These are phyloP conservation scores for Penicillium egyptiacum DNA, from an alignment of 495 filamentous ascomycete species.

Conservation along the genomic window DNA sequence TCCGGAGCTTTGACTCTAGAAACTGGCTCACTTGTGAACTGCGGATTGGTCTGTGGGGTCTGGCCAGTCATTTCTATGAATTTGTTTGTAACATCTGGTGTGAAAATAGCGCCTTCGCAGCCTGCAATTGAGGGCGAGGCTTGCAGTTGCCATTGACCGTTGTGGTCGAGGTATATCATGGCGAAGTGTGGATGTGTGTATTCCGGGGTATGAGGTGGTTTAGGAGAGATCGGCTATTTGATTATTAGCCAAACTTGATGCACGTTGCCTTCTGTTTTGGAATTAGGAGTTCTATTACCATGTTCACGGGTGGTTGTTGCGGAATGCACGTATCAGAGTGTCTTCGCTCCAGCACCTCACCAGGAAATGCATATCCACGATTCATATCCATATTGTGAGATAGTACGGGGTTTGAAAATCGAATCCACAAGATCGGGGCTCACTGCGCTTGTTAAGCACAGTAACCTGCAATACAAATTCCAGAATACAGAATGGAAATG, in stretches of 20 bases:
- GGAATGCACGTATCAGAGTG: conserved; percentile 25
- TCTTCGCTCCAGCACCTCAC: conserved; percentile 25
- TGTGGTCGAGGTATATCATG: conserved; percentile 42
- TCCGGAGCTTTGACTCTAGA: not conserved
- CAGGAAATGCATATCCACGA: conserved; percentile 12
- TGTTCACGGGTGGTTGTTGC: conserved; percentile 11
- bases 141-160: conserved; percentile 36
- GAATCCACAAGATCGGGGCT: not conserved
- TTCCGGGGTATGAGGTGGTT: conserved; percentile 19
- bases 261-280: not conserved
- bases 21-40: conserved; percentile 25
- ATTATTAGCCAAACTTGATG: not conserved
- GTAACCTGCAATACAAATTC: not conserved
- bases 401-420: not conserved
- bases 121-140: conserved; percentile 40
- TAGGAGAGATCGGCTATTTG: conserved; percentile 20
- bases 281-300: conserved; percentile 13
- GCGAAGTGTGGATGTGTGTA: conserved; percentile 42
- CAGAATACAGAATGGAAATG: not conserved
- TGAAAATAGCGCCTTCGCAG: conserved; percentile 41
- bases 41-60: conserved; percentile 23
- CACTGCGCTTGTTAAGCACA: not conserved
- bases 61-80: conserved; percentile 36
- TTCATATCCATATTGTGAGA: conserved; percentile 20
- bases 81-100: conserved; percentile 38